Evolutionary conservation across 257 asterid species (phyloP).

Genomic region (Solanum stenotomum): DNA sequence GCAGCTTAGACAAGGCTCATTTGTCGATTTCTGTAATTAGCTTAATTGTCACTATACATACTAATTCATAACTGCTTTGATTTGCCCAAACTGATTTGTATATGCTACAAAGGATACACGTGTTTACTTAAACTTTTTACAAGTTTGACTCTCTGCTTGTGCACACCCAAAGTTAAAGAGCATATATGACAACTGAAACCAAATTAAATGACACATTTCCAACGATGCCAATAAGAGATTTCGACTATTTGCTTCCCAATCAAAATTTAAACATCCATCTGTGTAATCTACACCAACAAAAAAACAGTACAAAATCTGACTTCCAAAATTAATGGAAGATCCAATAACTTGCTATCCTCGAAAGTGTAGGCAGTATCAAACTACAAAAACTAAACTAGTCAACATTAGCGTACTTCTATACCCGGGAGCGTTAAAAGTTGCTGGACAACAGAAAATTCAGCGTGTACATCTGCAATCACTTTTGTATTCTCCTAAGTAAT

Average conservation of each 20-base stretch:
- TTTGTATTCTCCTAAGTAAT: conserved; percentile 61
- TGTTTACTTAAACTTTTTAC: too few species aligned
- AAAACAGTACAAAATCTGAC: not conserved
- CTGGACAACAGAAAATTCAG: not conserved
- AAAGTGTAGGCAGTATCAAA: not conserved
- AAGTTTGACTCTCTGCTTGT: too few species aligned
- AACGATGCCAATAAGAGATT: not conserved
- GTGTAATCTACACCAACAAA: not conserved
- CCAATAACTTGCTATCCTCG: not conserved
- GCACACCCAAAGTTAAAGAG: too few species aligned
- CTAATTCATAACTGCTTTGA: not conserved
- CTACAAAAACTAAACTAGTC: not conserved
- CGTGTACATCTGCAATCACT: conserved; percentile 13
- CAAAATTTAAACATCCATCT: not conserved
- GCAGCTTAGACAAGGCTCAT: not conserved
- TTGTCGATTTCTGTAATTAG: not conserved
- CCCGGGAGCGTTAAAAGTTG: not conserved
- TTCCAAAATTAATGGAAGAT: not conserved
- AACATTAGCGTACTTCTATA: not conserved
- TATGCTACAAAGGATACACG: not conserved
- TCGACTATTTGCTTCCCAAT: not conserved
- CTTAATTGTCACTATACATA: not conserved
- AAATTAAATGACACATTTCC: too few species aligned
- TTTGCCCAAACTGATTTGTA: not conserved
- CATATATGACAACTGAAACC: too few species aligned